Evolutionary conservation across 75 land plant genomes (phyloP).

Genomic region (Ceratopteris richardii): DNA sequence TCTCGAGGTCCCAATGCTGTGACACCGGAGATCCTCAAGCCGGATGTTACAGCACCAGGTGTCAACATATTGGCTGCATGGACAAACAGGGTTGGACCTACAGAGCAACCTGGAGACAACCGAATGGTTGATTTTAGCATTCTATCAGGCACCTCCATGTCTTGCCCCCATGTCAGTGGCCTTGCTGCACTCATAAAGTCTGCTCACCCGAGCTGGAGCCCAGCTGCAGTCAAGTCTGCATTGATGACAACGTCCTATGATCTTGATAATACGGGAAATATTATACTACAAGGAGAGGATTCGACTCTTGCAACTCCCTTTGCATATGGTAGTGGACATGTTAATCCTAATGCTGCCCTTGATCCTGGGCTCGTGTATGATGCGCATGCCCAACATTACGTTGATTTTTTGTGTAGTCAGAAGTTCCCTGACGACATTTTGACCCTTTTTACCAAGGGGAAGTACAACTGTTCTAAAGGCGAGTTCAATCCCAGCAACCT

Average conservation of each 20-base stretch:
- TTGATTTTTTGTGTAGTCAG: too few species aligned
- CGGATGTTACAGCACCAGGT: neutral
- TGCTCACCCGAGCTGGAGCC: conserved; percentile 17
- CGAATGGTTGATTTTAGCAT: conserved; percentile 11
- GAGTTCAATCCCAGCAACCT: conserved; percentile 38
- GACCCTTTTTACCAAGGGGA: conserved; percentile 13
- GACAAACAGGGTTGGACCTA: neutral
- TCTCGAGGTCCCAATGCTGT: conserved; percentile 25
- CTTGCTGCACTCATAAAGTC: conserved; percentile 17
- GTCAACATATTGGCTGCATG: conserved; percentile 2
- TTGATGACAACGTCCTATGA: conserved; percentile 23
- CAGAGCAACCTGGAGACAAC: neutral
- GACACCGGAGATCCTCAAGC: conserved; percentile 15
- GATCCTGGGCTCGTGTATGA: too few species aligned
- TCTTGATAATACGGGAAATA: conserved; percentile 17
- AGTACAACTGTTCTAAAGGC: neutral
- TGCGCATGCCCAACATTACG: too few species aligned
- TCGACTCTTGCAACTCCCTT: too few species aligned
- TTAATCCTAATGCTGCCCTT: too few species aligned
- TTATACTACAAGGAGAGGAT: too few species aligned
- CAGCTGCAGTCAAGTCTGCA: conserved; percentile 26
- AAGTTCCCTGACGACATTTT: too few species aligned
- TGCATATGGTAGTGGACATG: too few species aligned
- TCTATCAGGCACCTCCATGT: conserved; percentile 34
- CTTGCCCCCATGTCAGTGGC: conserved; percentile 26